Evolutionary conservation across 202 grass and related monocot species (phyloP).

Genomic region (Panicum hallii): DNA sequence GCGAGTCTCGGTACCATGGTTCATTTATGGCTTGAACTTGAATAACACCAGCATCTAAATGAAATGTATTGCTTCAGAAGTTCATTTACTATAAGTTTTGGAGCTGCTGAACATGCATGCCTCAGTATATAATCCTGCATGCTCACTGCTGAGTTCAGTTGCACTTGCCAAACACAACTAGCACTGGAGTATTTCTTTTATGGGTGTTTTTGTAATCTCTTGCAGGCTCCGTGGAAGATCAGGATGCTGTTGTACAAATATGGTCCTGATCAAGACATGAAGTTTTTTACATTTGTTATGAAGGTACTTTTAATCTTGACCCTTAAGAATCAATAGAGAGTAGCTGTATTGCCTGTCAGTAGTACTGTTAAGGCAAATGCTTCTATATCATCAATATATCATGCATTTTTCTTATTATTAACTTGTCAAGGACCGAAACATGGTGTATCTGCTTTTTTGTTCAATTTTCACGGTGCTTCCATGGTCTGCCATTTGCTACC

Average conservation of each 20-base stretch:
- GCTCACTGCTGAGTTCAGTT: constrained; percentile 29
- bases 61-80: constrained; percentile 30
- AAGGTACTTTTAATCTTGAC: constrained; percentile 39
- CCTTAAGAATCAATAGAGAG: constrained; percentile 14
- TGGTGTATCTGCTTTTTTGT: background rate
- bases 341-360: background rate
- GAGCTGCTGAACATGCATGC: constrained; percentile 5
- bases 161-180: constrained; percentile 18
- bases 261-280: constrained; percentile 26
- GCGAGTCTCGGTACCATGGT: background rate
- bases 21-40: constrained; percentile 26
- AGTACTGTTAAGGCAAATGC: constrained; percentile 22
- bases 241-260: constrained; percentile 19
- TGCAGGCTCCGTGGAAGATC: constrained; percentile 36
- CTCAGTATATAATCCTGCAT: constrained; percentile 29
- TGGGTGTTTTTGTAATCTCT: constrained; percentile 19
- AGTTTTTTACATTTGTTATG: constrained; percentile 21
- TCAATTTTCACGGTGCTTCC: constrained; percentile 25
- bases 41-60: background rate
- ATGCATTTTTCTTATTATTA: constrained; percentile 27
- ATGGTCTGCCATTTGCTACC: constrained; percentile 25
- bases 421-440: constrained; percentile 34
- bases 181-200: constrained; percentile 20
- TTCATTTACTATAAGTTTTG: constrained; percentile 20
- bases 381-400: constrained; percentile 22